phyloP scores from a whole-genome alignment of 768 basidiomycete genomes.

The Boletus sp. region DNA sequence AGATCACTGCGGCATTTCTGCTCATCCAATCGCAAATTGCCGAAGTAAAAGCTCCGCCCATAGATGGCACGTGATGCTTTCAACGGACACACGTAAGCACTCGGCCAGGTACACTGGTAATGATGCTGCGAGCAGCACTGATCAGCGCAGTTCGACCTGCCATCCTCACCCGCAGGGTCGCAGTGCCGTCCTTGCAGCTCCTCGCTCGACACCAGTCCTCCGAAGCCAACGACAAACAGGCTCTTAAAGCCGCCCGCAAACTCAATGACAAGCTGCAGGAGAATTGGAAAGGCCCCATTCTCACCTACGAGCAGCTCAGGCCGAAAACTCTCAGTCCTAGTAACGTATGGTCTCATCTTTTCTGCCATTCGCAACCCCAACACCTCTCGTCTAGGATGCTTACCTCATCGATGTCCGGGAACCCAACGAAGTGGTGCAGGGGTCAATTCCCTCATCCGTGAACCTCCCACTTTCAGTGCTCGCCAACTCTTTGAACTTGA shows the following conservation, averaged over 20 bases:
- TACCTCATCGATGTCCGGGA: slow-evolving; percentile 91
- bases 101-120: too few relatives aligned
- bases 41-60: neutral
- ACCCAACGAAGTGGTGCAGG: slow-evolving; percentile 85
- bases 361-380: slow-evolving; percentile 6
- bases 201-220: slow-evolving; percentile 36
- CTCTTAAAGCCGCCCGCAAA: slow-evolving; percentile 30
- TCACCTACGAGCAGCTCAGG: slow-evolving; percentile 81
- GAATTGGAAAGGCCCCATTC: slow-evolving; percentile 73
- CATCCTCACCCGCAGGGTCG: slow-evolving; percentile 2
- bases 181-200: slow-evolving; percentile 10
- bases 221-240: slow-evolving; percentile 22
- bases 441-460: slow-evolving; percentile 89
- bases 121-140: slow-evolving; percentile 23
- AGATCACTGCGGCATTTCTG: slow-evolving; percentile 39
- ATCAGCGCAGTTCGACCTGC: slow-evolving; percentile 9
- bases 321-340: slow-evolving; percentile 75
- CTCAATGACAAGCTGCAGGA: slow-evolving; percentile 42
- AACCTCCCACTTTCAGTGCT: slow-evolving; percentile 85
- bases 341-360: slow-evolving; percentile 37
- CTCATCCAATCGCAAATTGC: slow-evolving; percentile 36
- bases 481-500: slow-evolving; percentile 58
- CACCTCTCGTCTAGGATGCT: slow-evolving; percentile 44
- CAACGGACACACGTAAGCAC: too few relatives aligned
- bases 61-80: slow-evolving; percentile 12